These are phyloP conservation scores for Colletotrichum lentis DNA, from an alignment of 2,329 filamentous ascomycete species.

Conservation along the genomic window DNA sequence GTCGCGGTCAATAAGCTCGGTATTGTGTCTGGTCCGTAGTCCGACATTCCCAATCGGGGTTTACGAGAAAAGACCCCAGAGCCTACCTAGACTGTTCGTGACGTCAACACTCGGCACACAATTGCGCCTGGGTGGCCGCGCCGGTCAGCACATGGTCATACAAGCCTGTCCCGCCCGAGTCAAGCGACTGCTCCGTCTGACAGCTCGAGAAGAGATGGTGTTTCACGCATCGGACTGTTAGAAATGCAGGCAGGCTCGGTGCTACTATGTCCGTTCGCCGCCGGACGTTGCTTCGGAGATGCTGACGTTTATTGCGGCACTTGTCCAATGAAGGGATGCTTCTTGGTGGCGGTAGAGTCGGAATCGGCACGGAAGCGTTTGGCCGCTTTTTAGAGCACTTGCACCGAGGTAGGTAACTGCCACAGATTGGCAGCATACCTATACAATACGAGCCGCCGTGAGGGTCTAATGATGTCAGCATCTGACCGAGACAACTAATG, in stretches of 20 bases:
- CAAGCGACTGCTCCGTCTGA: neutral
- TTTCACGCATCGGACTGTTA: neutral
- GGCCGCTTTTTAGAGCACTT: no score
- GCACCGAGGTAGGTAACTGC: no score
- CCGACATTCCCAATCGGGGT: slow-evolving; percentile 29
- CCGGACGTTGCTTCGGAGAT: neutral
- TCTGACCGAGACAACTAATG: no score
- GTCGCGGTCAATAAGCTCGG: slow-evolving; percentile 10
- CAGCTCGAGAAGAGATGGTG: neutral
- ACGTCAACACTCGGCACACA: slow-evolving; percentile 23
- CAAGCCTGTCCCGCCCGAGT: slow-evolving; percentile 5
- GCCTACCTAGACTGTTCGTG: neutral
- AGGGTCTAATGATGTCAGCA: no score
- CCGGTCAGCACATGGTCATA: neutral
- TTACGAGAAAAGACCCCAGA: slow-evolving; percentile 4
- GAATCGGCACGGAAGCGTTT: no score
- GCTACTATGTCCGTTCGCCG: slow-evolving; percentile 5
- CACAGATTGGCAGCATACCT: no score
- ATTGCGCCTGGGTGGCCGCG: neutral
- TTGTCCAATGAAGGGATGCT: neutral
- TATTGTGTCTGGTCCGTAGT: neutral
- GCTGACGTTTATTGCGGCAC: neutral
- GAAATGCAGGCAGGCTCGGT: slow-evolving; percentile 2
- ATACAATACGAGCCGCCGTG: no score
- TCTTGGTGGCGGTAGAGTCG: no score